Conservation (phyloP, 2,329 filamentous ascomycete species). For the Diplodia scrobiculata region DNA sequence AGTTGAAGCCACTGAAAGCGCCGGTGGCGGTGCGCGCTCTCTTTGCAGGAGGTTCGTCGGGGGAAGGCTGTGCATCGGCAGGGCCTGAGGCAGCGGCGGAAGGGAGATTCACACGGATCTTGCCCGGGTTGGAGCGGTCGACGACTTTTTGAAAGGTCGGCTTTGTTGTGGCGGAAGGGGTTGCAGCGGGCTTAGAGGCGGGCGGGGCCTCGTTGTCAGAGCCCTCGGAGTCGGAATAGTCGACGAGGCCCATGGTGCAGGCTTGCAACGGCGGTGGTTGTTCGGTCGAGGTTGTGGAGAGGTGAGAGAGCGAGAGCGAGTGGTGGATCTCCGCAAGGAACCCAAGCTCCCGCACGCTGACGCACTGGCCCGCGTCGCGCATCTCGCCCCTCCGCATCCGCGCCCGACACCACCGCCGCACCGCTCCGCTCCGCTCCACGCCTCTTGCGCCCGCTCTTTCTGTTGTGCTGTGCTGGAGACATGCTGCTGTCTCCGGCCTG, state of each 20-base stretch:
- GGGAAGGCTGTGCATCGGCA: slow-evolving; percentile 33
- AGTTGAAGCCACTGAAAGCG: slow-evolving; percentile 79
- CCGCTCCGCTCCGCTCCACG: slow-evolving; percentile 3
- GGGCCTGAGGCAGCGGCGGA: slow-evolving; percentile 45
- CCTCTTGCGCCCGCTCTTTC: background rate
- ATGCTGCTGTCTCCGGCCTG: slow-evolving; percentile 4
- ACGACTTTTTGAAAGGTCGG: slow-evolving; percentile 76
- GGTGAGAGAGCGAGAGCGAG: background rate
- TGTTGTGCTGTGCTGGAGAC: background rate
- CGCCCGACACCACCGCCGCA: slow-evolving; percentile 3
- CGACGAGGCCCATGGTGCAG: slow-evolving; percentile 69
- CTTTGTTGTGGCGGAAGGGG: slow-evolving; percentile 46
- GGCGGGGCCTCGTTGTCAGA: slow-evolving; percentile 62
- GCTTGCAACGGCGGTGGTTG: slow-evolving; percentile 30
- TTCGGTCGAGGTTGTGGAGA: background rate
- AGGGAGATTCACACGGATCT: slow-evolving; percentile 79
- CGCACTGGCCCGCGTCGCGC: slow-evolving; percentile 24
- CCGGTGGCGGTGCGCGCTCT: slow-evolving; percentile 65
- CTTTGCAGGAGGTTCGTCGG: slow-evolving; percentile 66
- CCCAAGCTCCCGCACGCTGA: slow-evolving; percentile 21
- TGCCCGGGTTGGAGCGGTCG: slow-evolving; percentile 76
- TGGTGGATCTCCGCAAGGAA: slow-evolving; percentile 1
- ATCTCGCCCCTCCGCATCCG: slow-evolving; percentile 23
- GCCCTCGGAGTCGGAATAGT: slow-evolving; percentile 77
- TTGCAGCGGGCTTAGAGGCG: slow-evolving; percentile 41